Base-by-base conservation (phyloP, 768 basidiomycete genomes). In the Xerocomus potaroensis region DNA sequence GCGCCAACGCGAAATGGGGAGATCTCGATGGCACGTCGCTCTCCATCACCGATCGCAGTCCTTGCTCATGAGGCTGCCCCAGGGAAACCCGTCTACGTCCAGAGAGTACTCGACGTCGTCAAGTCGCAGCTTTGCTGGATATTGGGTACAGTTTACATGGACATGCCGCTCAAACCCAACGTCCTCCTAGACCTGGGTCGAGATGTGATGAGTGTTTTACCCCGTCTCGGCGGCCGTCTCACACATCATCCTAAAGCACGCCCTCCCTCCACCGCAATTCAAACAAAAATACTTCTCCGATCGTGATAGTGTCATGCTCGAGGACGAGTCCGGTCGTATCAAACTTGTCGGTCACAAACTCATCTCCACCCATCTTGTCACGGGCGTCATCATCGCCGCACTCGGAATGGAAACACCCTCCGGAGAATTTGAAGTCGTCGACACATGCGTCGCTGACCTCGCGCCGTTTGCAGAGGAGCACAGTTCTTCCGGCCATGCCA, bases 81-180 rank as follows among this genome's bases (percentile, higher is more conserved):
- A 90, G 89, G 83, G 8, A 72, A 76, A 10, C 91, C 92, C 0
- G 60, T 74, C 10, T 75, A 83, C 24, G 78, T 94, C n/a, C 75
- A 82, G 6, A 77, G 90, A 24, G 87, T 95, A 3, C 80, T 96
- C 4, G 95, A 98, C 48, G 84, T 98, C 8, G 71, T 82, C 37
- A 88, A 91, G 56, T 85, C 86, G 1, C 73, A 86, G 57, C 71
- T 95, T 45, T 96, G 92, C 66, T 97, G 86, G 65, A 78, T 98
- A 50, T 72, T 96, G 44, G 96, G 96, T 4, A 99, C 96, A 0
- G 84, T 97, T 6, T 99, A 97, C 65, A 86, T 98, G 83, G 93
- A 99, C 50, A 99, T 99, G 96, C 91, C 93, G 8, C 74, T 98
- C 42, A 99, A 99, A 61, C 95, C 95, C 0, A 98, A 97, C 60